Percentiles rank a stretch among this genome's conserved stretches.
Evolutionary conservation across 257 asterid genomes (phyloP).

Genomic region (Solanum peruvianum): DNA sequence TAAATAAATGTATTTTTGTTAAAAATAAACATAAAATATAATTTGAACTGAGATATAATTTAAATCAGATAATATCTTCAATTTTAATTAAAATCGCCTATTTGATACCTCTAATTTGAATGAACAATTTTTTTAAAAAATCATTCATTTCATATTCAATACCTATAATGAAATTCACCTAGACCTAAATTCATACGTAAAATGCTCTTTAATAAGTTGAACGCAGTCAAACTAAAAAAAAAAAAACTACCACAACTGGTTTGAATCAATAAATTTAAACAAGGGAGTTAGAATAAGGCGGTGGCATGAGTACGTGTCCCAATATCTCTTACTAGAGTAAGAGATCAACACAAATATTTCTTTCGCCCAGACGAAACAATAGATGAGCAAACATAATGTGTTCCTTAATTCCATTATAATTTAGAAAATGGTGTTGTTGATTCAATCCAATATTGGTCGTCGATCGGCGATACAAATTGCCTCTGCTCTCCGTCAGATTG

Average conservation of each 20-base stretch:
- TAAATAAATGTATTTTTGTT: too few relatives aligned
- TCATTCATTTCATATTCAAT: too few relatives aligned
- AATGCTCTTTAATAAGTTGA: too few relatives aligned
- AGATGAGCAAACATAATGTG: not conserved
- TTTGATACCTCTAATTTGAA: too few relatives aligned
- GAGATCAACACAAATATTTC: not conserved
- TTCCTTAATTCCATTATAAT: not conserved
- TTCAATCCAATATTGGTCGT: constrained; percentile 30
- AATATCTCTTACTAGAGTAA: not conserved
- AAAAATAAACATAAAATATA: too few relatives aligned
- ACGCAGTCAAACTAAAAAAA: too few relatives aligned
- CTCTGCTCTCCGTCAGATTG: constrained; percentile 11
- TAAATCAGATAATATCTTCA: too few relatives aligned
- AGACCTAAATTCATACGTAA: too few relatives aligned
- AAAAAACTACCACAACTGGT: not conserved
- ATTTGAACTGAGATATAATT: too few relatives aligned
- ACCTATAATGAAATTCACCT: too few relatives aligned
- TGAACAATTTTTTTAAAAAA: too few relatives aligned
- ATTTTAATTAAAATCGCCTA: too few relatives aligned
- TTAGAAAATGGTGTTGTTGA: not conserved
- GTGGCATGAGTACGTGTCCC: not conserved
- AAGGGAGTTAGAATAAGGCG: not conserved
- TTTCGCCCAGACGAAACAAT: not conserved
- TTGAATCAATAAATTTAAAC: not conserved
- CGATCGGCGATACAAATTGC: constrained; percentile 52